These are phyloP conservation scores for Xylariaceae sp. DNA, from an alignment of 2,329 filamentous ascomycete genomes.

Conservation along the genomic window DNA sequence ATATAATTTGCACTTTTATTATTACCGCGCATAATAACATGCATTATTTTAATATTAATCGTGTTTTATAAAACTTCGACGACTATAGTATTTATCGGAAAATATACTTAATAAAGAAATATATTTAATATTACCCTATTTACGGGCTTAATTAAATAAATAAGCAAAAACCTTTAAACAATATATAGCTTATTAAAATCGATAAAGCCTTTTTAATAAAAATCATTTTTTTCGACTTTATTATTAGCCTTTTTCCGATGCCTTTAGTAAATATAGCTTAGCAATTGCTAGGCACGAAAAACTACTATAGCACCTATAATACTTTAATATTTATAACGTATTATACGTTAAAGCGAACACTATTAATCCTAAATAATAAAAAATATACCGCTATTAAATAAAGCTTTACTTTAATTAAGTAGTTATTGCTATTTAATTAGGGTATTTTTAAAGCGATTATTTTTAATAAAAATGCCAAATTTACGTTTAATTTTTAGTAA, in stretches of 20 bases:
- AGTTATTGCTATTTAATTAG: neutral
- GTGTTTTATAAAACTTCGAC: neutral
- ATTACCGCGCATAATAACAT: neutral
- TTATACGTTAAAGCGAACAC: neutral
- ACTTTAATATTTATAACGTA: neutral
- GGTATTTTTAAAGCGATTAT: neutral
- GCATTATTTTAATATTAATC: conserved; percentile 1
- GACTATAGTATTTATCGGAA: neutral
- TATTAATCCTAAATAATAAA: neutral
- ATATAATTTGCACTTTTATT: neutral
- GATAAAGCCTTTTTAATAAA: neutral
- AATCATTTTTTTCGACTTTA: neutral
- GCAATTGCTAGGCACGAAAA: neutral
- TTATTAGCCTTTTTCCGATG: neutral
- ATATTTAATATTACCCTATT: neutral
- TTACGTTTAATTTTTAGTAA: neutral
- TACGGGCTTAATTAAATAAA: conserved; percentile 1
- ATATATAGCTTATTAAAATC: neutral
- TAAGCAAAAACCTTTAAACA: neutral
- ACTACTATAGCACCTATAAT: neutral
- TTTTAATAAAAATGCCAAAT: neutral
- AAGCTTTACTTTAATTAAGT: neutral
- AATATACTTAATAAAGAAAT: conserved; percentile 2
- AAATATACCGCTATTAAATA: neutral
- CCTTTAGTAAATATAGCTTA: neutral